Evolutionary conservation across 306 rosid species (phyloP).

Genomic region (Clitoria ternatea): DNA sequence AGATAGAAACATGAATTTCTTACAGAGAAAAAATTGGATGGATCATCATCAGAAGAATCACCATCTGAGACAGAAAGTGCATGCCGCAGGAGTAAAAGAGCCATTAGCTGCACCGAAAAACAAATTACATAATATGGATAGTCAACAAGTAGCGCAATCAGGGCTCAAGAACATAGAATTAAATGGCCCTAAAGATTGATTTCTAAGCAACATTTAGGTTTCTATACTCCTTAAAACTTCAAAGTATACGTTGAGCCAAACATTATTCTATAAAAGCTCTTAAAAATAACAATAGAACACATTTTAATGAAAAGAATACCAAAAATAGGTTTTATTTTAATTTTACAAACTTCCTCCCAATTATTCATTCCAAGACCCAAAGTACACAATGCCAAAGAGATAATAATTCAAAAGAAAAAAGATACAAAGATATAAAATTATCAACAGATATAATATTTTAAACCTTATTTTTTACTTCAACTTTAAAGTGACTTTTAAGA

Average conservation of each 20-base stretch:
- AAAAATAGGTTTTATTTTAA: neutral
- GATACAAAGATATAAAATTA: neutral
- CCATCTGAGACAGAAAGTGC: conserved; percentile 70
- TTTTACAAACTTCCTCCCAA: neutral
- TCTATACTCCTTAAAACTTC: too few relatives aligned
- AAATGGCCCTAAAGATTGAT: neutral
- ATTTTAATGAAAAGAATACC: neutral
- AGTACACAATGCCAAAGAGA: neutral
- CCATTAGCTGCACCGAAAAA: conserved; percentile 72
- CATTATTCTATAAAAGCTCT: neutral
- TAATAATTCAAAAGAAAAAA: neutral
- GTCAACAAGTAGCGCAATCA: neutral
- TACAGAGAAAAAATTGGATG: conserved; percentile 78
- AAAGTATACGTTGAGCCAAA: neutral
- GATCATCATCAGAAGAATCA: conserved; percentile 53
- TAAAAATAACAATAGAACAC: neutral
- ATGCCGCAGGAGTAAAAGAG: conserved; percentile 84
- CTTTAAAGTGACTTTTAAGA: neutral
- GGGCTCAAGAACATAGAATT: neutral
- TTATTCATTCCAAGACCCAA: neutral
- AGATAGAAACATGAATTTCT: conserved; percentile 20
- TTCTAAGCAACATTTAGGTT: neutral
- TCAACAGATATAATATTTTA: neutral
- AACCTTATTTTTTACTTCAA: neutral
- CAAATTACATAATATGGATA: neutral